A percentile compares a stretch with the other conserved stretches of the same genome.
Evolutionary conservation across 768 basidiomycete genomes (phyloP).

Genomic region (Hydnomerulius pinastri): DNA sequence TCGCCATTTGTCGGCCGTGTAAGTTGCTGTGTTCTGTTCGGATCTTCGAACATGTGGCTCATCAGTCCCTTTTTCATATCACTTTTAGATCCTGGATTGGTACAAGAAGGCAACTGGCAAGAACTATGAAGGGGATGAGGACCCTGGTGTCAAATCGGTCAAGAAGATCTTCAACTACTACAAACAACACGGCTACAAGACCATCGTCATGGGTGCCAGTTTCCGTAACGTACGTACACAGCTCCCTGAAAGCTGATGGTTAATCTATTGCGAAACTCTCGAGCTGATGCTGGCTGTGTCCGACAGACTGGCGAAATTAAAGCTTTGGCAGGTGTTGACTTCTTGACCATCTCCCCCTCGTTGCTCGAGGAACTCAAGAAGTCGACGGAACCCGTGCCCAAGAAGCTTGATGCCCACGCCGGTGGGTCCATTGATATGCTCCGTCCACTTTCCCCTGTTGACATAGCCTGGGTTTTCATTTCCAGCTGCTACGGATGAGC

Average conservation of each 20-base stretch:
- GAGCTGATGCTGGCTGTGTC: slow-evolving; percentile 9
- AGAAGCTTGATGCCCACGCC: slow-evolving; percentile 71
- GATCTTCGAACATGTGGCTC: slow-evolving; percentile 13
- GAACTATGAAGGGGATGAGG: slow-evolving; percentile 86
- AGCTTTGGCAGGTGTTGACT: slow-evolving; percentile 94
- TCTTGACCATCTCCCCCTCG: slow-evolving; percentile 90
- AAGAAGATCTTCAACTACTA: slow-evolving; percentile 99
- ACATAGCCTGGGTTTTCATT: not conserved
- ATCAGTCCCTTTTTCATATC: slow-evolving; percentile 8
- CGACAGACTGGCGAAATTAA: slow-evolving; percentile 86
- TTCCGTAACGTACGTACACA: slow-evolving; percentile 86
- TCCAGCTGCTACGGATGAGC: slow-evolving; percentile 54
- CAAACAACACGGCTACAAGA: slow-evolving; percentile 98
- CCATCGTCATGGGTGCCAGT: slow-evolving; percentile 99
- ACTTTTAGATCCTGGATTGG: slow-evolving; percentile 91
- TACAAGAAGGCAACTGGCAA: slow-evolving; percentile 92
- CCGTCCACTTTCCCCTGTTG: not conserved
- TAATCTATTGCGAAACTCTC: slow-evolving; percentile 2
- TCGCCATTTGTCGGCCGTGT: slow-evolving; percentile 99
- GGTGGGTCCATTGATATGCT: slow-evolving; percentile 41
- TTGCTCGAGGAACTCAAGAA: slow-evolving; percentile 93
- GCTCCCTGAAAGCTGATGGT: not conserved
- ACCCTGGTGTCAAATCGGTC: slow-evolving; percentile 95
- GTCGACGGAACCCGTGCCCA: slow-evolving; percentile 74
- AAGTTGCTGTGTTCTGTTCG: slow-evolving; percentile 36